Evolutionary conservation across 257 asterid species (phyloP).

Genomic region (Sherardia arvensis): DNA sequence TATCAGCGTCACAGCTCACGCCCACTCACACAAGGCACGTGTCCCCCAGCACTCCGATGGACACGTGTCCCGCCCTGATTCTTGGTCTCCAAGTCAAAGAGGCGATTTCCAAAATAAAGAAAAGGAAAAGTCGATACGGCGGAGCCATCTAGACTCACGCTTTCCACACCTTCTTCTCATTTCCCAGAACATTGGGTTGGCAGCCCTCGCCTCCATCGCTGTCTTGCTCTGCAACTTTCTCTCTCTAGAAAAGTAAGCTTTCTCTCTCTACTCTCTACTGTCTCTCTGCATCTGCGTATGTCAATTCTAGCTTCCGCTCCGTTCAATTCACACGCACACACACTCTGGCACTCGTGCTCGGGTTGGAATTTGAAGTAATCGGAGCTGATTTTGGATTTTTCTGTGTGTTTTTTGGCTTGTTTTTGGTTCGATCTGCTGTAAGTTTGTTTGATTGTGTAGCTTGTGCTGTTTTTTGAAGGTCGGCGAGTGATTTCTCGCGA

Average conservation of each 20-base stretch:
- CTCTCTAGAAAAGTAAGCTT: slow-evolving; percentile 5
- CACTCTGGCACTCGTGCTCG: not conserved
- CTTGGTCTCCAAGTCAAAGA: slow-evolving; percentile 7
- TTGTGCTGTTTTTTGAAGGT: not conserved
- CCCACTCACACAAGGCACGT: slow-evolving; percentile 2
- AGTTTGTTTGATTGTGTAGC: not conserved
- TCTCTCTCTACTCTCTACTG: not conserved
- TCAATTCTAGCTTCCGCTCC: not conserved
- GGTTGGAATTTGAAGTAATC: not conserved
- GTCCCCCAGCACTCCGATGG: not conserved
- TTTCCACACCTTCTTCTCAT: not conserved
- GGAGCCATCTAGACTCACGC: not conserved
- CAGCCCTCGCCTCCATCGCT: not conserved
- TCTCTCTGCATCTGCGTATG: not conserved
- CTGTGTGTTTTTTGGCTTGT: not conserved
- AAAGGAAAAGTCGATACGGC: not conserved
- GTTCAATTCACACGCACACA: not conserved
- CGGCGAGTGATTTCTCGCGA: not conserved
- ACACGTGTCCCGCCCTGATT: slow-evolving; percentile 6
- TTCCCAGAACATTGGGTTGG: slow-evolving; percentile 14
- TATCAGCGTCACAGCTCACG: slow-evolving; percentile 3
- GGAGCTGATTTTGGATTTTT: not conserved
- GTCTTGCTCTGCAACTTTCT: not conserved
- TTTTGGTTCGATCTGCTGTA: not conserved
- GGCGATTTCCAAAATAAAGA: not conserved